Evolutionary conservation across 208 protist genomes (phyloP).

Genomic region (Trypanosoma vivax): DNA sequence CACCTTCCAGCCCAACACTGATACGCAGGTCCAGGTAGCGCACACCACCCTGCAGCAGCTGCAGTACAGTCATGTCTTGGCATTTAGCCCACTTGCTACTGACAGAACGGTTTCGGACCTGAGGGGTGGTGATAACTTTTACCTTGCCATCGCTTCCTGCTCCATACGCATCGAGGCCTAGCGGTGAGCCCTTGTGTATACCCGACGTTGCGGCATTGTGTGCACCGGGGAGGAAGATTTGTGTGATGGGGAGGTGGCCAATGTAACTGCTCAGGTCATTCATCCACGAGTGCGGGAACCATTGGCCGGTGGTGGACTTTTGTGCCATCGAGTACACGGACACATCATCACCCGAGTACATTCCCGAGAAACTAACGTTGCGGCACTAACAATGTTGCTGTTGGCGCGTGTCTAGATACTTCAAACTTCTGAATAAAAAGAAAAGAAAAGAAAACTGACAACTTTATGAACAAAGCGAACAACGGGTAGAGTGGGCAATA

Average conservation of each 20-base stretch:
- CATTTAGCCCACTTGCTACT: conserved; percentile 34
- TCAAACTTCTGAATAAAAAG: conserved; percentile 21
- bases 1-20: conserved; percentile 1
- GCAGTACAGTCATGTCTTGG: conserved; percentile 29
- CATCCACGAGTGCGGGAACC: conserved; percentile 35
- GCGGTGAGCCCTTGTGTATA: conserved; percentile 19
- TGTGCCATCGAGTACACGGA: conserved; percentile 12
- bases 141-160: conserved; percentile 8
- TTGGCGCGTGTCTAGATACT: too few relatives aligned
- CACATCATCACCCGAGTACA: too few relatives aligned
- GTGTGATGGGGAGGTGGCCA: conserved; percentile 18
- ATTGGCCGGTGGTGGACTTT: not conserved
- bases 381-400: too few relatives aligned
- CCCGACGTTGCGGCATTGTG: conserved; percentile 44
- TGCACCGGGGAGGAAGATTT: conserved; percentile 30
- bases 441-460: conserved; percentile 9
- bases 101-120: conserved; percentile 18
- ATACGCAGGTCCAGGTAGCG: conserved; percentile 49
- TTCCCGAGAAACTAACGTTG: too few relatives aligned
- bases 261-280: conserved; percentile 26
- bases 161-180: conserved; percentile 33
- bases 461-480: too few relatives aligned
- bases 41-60: conserved; percentile 44
- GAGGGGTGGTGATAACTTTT: conserved; percentile 8
- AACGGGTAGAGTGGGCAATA: too few relatives aligned